Percentiles rank a stretch among this genome's conserved stretches.
Evolutionary conservation across 2,329 filamentous ascomycete species (phyloP).

Genomic region (Periconia macrospinosa): DNA sequence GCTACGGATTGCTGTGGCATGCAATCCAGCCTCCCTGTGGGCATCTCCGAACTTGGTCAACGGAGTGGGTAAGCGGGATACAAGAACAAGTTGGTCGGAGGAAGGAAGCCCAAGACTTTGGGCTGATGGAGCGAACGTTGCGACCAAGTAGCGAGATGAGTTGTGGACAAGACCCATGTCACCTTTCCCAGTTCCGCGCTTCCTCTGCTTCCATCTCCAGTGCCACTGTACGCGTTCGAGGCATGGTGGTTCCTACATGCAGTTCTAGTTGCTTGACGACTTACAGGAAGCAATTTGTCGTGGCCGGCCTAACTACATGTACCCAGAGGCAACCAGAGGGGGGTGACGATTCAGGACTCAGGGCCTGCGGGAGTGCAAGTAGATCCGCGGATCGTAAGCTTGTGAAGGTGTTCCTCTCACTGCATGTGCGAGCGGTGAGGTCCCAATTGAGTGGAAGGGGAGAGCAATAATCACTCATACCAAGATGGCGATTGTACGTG

Average conservation of each 20-base stretch:
- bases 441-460: neutral
- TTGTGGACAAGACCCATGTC: neutral
- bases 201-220: neutral
- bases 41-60: no score
- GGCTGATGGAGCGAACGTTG: neutral
- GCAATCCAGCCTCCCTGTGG: no score
- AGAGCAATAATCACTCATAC: neutral
- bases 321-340: neutral
- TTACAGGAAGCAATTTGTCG: neutral
- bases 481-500: neutral
- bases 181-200: neutral
- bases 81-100: neutral
- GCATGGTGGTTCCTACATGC: no score
- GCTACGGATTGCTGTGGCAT: no score
- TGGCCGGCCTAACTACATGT: neutral
- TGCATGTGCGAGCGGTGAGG: constrained; percentile 3
- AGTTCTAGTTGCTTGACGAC: no score
- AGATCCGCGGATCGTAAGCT: constrained; percentile 5
- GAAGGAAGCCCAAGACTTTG: neutral
- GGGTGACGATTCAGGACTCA: neutral
- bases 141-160: neutral
- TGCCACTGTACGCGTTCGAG: no score
- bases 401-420: constrained; percentile 7
- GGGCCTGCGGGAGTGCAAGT: constrained; percentile 1
- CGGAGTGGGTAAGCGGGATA: neutral